phyloP scores from a whole-genome alignment of 441 rosid species.

The Breynia disticha region DNA sequence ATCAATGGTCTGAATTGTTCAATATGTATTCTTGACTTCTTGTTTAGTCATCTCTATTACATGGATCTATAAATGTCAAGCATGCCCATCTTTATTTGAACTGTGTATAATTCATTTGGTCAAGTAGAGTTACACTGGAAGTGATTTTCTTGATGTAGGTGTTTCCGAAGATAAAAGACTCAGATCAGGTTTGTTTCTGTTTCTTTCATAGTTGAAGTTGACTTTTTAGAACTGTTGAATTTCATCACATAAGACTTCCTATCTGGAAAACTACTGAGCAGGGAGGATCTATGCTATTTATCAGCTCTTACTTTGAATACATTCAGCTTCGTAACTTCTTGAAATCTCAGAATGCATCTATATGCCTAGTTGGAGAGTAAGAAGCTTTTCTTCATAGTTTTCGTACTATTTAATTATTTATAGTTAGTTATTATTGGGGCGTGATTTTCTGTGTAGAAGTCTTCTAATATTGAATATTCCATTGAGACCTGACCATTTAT shows the following conservation, averaged over 20 bases:
- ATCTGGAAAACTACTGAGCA: conserved; percentile 23
- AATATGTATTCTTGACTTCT: too few relatives aligned
- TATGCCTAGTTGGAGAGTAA: conserved; percentile 87
- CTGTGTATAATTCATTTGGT: not conserved
- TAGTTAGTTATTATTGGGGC: not conserved
- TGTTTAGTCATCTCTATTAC: too few relatives aligned
- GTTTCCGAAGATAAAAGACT: conserved; percentile 86
- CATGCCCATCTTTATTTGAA: not conserved
- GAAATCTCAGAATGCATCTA: conserved; percentile 83
- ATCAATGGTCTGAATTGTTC: too few relatives aligned
- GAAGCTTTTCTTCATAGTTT: conserved; percentile 18
- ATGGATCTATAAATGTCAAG: too few relatives aligned
- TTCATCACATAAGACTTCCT: not conserved
- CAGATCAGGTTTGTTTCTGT: conserved; percentile 53
- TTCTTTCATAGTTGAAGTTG: conserved; percentile 5
- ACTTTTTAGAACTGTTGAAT: conserved; percentile 1
- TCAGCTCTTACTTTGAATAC: conserved; percentile 79
- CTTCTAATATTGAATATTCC: too few relatives aligned
- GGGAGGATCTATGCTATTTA: conserved; percentile 89
- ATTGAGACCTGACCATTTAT: too few relatives aligned
- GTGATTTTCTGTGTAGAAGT: too few relatives aligned
- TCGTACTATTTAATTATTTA: not conserved
- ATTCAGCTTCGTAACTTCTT: conserved; percentile 76
- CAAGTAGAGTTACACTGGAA: conserved; percentile 7
- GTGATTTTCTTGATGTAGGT: conserved; percentile 51